Evolutionary conservation across 306 rosid genomes (phyloP), one percentile per base, ranked within the genome.

Genomic region (Biancaea sappan): DNA sequence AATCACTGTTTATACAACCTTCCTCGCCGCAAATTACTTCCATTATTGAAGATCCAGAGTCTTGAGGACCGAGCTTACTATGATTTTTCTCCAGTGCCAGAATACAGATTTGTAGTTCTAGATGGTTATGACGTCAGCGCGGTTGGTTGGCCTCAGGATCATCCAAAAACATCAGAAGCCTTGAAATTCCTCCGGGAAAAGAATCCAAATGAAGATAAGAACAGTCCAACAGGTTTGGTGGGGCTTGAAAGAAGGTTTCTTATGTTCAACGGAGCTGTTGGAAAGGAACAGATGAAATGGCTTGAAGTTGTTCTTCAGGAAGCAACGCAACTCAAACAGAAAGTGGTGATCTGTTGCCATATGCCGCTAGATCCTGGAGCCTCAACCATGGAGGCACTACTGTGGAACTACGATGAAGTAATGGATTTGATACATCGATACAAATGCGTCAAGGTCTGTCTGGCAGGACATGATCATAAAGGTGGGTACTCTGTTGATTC

Each of bases 1-100:
- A 94, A 94, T 66, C 99, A 94, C 75, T 94, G 99, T 82, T 92
- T 94, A 44, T 94, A 92, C 83, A 94, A 94, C 83, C 97, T 94
- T 66, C 97, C 97, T 18, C 96, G 93, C 35, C 47, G 51, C 47
- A 69, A 87, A 51, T 82, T 94, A 56, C 92, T 94, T 71, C 99
- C 96, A 3, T 21, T 91, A 28, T 78, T 94, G 73, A 92, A 86
- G 68, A 91, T 92, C 52, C 71, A 79, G 53, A 80, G 65, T 53
- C 46, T 8, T 3, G 80, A 84, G 48, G 81, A 83, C 15, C 80
- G 47, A 74, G 97, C 93, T 79, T 92, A 90, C 82, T 92, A 81
- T 47, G 96, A 94, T 9, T 90, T 94, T 75, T 88, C 99, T 11
- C 99, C 96, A 0, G 77, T 68, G 34, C 88, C 91, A 0, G 88